Evolutionary conservation across 768 basidiomycete species (phyloP), one percentile per base, ranked within the genome.

Genomic region (Leccinellum albellum): DNA sequence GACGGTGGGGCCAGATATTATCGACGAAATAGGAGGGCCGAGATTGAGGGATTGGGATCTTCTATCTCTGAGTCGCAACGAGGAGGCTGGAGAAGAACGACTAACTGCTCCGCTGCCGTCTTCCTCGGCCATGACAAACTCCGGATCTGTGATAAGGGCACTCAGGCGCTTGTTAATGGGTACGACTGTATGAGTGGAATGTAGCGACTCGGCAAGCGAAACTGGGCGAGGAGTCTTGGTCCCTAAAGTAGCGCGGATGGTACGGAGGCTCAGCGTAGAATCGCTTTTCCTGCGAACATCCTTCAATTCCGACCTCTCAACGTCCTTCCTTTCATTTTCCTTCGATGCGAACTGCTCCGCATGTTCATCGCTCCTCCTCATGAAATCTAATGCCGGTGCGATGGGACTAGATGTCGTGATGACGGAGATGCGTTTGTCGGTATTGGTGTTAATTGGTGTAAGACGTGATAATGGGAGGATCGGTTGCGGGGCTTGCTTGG

Each of bases 201-300:
- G 87, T 53, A 89, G 74, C 1, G 88, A 89, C 59, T 89, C 89
- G 9, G 87, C 88, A 73, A 86, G 82, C 9, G 89, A 91, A 31
- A 89, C 87, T 4, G 89, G 89, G 15, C 89, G 79, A 35, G 87
- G 84, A 3, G 85, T 75, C 26, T 79, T 79, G 32, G 67, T 70
- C 37, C 77, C 78, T 13, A 82, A 76, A 15, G 70, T 67, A 33
- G 85, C 82, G 29, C 88, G 81, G 55, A 89, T 82, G 20, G 89
- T 91, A 60, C 82, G 81, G 66, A 86, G 84, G 64, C 88, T 86
- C 66, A 86, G 82, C n/a, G 88, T 90, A 6, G 89, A 85, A 70
- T 92, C 89, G 63, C 89, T 90, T 73, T 88, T 89, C 65, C 89
- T 76, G 86, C 89, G 88, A 31, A 78, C 77, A 60, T 91, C 89